Conservation (phyloP, 2,329 filamentous ascomycete species). For the Phaeosphaeriaceae sp. region DNA sequence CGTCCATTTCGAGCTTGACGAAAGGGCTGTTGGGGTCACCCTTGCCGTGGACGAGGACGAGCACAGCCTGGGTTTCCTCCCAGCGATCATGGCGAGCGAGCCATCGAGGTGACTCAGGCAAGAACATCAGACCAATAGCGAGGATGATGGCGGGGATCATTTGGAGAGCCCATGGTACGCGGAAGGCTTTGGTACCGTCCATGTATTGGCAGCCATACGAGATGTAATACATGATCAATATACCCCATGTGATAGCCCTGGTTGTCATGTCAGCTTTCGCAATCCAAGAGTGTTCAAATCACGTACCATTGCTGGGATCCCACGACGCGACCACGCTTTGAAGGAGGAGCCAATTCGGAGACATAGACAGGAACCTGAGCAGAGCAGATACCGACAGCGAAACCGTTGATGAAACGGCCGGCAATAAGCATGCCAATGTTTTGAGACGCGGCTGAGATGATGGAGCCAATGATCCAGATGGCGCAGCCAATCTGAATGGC, state of each 20-base stretch:
- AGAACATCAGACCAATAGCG: conserved; percentile 59
- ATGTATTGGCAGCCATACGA: conserved; percentile 47
- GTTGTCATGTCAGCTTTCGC: neutral
- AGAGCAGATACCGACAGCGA: conserved; percentile 76
- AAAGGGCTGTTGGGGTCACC: conserved; percentile 70
- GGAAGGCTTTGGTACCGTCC: conserved; percentile 42
- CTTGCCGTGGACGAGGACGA: conserved; percentile 55
- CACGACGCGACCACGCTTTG: conserved; percentile 69
- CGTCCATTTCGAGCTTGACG: conserved; percentile 71
- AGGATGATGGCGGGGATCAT: conserved; percentile 47
- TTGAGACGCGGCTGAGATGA: conserved; percentile 68
- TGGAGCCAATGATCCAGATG: conserved; percentile 65
- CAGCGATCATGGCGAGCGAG: conserved; percentile 54
- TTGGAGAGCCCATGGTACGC: conserved; percentile 48
- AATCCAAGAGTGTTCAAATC: neutral
- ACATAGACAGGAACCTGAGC: conserved; percentile 74
- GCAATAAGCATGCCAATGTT: conserved; percentile 75
- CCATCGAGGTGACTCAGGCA: conserved; percentile 55
- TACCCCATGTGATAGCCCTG: conserved; percentile 72
- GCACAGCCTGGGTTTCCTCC: conserved; percentile 53
- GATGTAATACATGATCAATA: conserved; percentile 50
- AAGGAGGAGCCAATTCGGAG: conserved; percentile 67
- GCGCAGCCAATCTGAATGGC: conserved; percentile 61
- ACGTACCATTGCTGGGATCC: conserved; percentile 68
- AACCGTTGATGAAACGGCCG: conserved; percentile 74